Evolutionary conservation across 148 eudicot genomes (phyloP).

Genomic region (Drosera capensis): DNA sequence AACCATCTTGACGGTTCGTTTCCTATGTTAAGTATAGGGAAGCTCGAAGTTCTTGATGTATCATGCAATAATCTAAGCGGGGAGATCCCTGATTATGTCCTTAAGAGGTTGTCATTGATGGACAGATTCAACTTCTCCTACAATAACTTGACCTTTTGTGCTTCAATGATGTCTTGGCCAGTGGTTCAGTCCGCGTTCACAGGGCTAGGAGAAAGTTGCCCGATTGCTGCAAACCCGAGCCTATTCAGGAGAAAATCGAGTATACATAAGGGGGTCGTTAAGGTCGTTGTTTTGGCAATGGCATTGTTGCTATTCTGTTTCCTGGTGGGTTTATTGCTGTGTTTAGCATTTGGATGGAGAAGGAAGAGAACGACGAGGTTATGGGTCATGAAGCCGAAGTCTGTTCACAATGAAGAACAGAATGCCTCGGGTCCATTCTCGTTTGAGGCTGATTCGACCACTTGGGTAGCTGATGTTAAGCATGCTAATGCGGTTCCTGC

Average conservation of each 20-base stretch:
- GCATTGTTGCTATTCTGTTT: slow-evolving; percentile 24
- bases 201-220: slow-evolving; percentile 37
- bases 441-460: slow-evolving; percentile 55
- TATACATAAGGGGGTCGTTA: slow-evolving; percentile 25
- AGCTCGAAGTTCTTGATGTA: slow-evolving; percentile 36
- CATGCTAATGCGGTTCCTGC: slow-evolving; percentile 42
- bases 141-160: slow-evolving; percentile 43
- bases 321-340: slow-evolving; percentile 30
- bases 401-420: slow-evolving; percentile 25
- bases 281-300: slow-evolving; percentile 40
- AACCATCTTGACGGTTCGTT: slow-evolving; percentile 26
- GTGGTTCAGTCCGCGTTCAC: slow-evolving; percentile 32
- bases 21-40: slow-evolving; percentile 20
- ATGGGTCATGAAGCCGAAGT: slow-evolving; percentile 34
- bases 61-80: slow-evolving; percentile 42
- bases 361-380: slow-evolving; percentile 23
- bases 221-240: slow-evolving; percentile 43
- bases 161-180: slow-evolving; percentile 12
- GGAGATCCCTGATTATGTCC: slow-evolving; percentile 19
- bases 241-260: slow-evolving; percentile 23
- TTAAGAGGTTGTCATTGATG: slow-evolving; percentile 29
- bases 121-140: slow-evolving; percentile 47
- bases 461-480: slow-evolving; percentile 64
- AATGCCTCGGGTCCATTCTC: slow-evolving; percentile 44
- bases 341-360: slow-evolving; percentile 36